A percentile compares a stretch with the other conserved stretches of the same genome.
Evolutionary conservation across 305 asterid genomes (phyloP).

Genomic region (Plantago lanceolata): DNA sequence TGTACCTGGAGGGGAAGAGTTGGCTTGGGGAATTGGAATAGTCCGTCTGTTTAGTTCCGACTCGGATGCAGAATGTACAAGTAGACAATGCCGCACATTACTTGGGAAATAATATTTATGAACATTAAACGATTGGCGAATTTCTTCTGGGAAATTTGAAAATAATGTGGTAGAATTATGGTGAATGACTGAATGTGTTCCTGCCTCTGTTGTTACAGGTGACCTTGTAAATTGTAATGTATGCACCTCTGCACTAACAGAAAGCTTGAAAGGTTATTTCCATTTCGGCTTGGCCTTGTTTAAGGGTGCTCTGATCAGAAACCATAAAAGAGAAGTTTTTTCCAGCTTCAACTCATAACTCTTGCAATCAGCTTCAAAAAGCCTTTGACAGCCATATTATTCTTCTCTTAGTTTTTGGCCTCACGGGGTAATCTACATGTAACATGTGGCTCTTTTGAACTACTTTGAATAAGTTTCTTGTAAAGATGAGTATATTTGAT

Average conservation of each 20-base stretch:
- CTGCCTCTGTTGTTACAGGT: background rate
- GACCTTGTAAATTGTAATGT: background rate
- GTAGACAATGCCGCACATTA: background rate
- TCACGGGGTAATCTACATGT: too few relatives aligned
- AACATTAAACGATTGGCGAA: too few relatives aligned
- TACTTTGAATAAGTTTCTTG: too few relatives aligned
- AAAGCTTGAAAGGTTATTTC: too few relatives aligned
- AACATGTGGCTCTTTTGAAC: too few relatives aligned
- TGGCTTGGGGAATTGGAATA: background rate
- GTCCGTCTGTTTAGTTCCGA: background rate
- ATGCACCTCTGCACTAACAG: too few relatives aligned
- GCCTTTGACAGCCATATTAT: too few relatives aligned
- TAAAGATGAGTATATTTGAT: too few relatives aligned
- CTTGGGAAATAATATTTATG: background rate
- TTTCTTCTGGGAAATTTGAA: background rate
- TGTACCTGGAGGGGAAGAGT: background rate
- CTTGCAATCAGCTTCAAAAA: too few relatives aligned
- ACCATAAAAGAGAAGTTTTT: background rate
- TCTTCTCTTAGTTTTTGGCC: too few relatives aligned
- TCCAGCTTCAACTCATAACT: background rate
- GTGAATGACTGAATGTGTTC: background rate
- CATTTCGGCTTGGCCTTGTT: too few relatives aligned
- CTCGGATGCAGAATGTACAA: background rate
- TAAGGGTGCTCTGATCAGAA: background rate
- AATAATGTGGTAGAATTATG: background rate